Conservation (phyloP, 2,329 filamentous ascomycete genomes). For the Arachnomyces sp. region DNA sequence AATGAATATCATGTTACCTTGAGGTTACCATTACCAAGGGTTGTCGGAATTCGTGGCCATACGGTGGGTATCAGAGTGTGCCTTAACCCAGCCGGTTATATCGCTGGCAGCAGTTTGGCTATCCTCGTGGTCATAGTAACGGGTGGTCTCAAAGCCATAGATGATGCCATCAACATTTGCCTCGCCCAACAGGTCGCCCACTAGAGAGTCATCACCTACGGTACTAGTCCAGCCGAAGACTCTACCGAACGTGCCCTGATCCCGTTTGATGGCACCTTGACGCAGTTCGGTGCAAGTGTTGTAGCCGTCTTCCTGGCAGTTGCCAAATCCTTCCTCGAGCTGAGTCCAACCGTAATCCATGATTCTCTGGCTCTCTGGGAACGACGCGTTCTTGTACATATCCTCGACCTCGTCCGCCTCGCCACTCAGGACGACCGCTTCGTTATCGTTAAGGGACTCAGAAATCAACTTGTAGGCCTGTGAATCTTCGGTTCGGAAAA, state of each 20-base stretch:
- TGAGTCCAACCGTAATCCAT: constrained; percentile 10
- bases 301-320: constrained; percentile 8
- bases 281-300: constrained; percentile 11
- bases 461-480: constrained; percentile 8
- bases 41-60: constrained; percentile 11
- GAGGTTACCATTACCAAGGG: constrained; percentile 1
- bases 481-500: constrained; percentile 6
- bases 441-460: constrained; percentile 4
- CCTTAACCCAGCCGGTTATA: constrained; percentile 10
- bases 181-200: constrained; percentile 5
- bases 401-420: constrained; percentile 1
- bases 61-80: constrained; percentile 2
- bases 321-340: constrained; percentile 8
- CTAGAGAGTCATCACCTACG: constrained; percentile 4
- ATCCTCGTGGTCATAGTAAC: constrained; percentile 5
- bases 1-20: too few species aligned
- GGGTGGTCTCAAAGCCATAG: constrained; percentile 9
- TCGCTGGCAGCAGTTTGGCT: constrained; percentile 5
- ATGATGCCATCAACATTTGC: constrained; percentile 13
- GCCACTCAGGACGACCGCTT: constrained; percentile 10
- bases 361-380: constrained; percentile 3
- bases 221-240: constrained; percentile 11
- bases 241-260: constrained; percentile 3
- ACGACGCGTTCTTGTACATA: background rate
- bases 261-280: constrained; percentile 4